Percentiles rank a stretch among this genome's conserved stretches.
phyloP scores from a whole-genome alignment of 768 basidiomycete genomes.

The Termitomyces sp. region DNA sequence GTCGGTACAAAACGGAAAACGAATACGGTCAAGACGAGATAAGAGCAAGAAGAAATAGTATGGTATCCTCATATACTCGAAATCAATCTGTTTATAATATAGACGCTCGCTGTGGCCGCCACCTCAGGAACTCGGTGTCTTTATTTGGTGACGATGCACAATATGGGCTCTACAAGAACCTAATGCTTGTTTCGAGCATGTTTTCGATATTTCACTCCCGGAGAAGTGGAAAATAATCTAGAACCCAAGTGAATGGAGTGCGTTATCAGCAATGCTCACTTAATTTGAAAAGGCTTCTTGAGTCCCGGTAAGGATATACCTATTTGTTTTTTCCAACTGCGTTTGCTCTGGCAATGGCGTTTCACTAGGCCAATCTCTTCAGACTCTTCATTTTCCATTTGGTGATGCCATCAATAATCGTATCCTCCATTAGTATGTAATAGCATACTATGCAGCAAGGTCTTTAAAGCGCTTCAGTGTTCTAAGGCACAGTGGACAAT shows the following conservation, averaged over 20 bases:
- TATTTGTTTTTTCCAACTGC: not conserved
- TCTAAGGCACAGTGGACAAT: not conserved
- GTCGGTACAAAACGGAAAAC: slow-evolving; percentile 69
- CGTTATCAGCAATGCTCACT: not conserved
- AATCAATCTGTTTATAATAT: not conserved
- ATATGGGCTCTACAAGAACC: not conserved
- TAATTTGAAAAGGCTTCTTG: not conserved
- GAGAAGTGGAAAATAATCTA: not conserved
- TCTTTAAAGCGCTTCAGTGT: too few species aligned
- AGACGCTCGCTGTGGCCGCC: not conserved
- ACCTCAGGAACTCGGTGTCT: not conserved
- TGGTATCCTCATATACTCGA: not conserved
- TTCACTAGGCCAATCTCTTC: not conserved
- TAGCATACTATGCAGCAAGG: not conserved
- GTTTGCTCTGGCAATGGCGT: not conserved
- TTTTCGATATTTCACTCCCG: not conserved
- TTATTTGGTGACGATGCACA: not conserved
- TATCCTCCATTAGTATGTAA: too few species aligned
- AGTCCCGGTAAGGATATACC: not conserved
- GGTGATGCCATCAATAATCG: not conserved
- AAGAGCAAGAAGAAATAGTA: slow-evolving; percentile 30
- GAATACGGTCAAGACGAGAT: slow-evolving; percentile 63
- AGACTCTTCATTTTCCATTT: too few species aligned
- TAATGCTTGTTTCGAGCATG: not conserved
- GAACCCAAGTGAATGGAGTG: not conserved